Conservation (phyloP, 2,329 filamentous ascomycete genomes). For the Fusarium decemcellulare region DNA sequence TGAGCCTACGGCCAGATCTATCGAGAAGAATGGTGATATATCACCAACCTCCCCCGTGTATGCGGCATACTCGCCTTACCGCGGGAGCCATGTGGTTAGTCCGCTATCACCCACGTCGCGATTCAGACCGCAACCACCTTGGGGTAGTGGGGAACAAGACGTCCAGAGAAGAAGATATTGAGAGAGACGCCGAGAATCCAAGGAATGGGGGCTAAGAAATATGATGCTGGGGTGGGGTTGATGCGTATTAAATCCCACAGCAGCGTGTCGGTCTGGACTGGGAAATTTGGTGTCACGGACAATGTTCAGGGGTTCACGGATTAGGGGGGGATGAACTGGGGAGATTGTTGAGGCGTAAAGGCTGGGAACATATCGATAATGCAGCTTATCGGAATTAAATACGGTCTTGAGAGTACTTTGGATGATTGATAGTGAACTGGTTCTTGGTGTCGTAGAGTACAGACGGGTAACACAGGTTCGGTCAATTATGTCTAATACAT, state of each 20-base stretch:
- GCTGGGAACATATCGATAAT: background rate
- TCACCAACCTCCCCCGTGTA: constrained; percentile 27
- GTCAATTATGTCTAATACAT: too few species aligned
- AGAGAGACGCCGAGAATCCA: background rate
- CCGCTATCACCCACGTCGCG: constrained; percentile 23
- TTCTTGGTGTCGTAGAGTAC: too few species aligned
- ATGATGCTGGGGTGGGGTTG: background rate
- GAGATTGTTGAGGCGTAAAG: background rate
- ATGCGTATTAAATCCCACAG: constrained; percentile 17
- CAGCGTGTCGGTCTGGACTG: constrained; percentile 11
- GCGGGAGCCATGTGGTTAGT: constrained; percentile 8
- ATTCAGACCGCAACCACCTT: constrained; percentile 25
- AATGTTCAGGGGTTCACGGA: background rate
- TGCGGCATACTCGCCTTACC: background rate
- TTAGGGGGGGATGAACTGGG: background rate
- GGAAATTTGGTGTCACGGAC: constrained; percentile 23
- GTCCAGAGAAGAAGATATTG: background rate
- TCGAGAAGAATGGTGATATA: background rate
- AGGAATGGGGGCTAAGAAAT: background rate
- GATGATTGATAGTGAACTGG: too few species aligned
- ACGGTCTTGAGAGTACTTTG: background rate
- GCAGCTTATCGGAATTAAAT: background rate
- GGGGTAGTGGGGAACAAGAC: background rate
- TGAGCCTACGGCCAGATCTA: background rate
- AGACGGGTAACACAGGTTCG: too few species aligned